Evolutionary conservation across 805 yeast genomes (phyloP), one percentile per base, ranked within the genome.

Genomic region (Wickerhamomyces pijperi): DNA sequence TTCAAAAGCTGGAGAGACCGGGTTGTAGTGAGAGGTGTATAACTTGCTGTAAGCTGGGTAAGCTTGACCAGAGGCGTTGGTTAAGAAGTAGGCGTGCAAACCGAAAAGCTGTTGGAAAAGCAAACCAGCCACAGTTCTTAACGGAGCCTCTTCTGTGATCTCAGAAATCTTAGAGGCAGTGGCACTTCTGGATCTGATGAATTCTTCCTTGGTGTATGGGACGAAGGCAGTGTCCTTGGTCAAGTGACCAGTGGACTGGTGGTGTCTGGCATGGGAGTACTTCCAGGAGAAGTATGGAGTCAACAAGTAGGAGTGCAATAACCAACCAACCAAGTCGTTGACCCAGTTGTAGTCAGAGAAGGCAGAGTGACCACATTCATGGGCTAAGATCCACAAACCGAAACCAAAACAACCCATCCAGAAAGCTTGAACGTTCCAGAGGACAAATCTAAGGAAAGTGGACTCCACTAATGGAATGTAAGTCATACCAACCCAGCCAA

Each of bases 281-380:
- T 75, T 74, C 81, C 80, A 75, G 4, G 78, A 71, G 48, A 75
- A 75, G 55, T 71, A 75, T 21, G 81, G 82, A 39, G 74, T 78
- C 44, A 72, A 57, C 45, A 66, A 57, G 50, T 69, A 74, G 34
- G 78, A 72, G 53, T 75, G 81, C 36, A 75, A 55, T 21, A 71
- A 65, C 81, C 80, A 75, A 39, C 82, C 82, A 42, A 72, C 67
- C 20, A 66, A 53, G 53, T 74, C 78, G 49, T 75, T 75, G 38
- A 75, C 64, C 49, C 54, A 55, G 42, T 61, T 64, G 49, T 71
- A 71, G 48, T 74, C 77, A 31, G 75, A 67, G 52, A 75, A 75
- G 16, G 80, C 80, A 38, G 68, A 70, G 54, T 75, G 82, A 33
- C 81, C 80, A 63, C 81, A 75, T 58, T 74, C 79, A 53, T 74